Evolutionary conservation across 1,284 basidiomycete genomes (phyloP), one percentile per base, ranked within the genome.

Genomic region (Heterobasidion parviporum): DNA sequence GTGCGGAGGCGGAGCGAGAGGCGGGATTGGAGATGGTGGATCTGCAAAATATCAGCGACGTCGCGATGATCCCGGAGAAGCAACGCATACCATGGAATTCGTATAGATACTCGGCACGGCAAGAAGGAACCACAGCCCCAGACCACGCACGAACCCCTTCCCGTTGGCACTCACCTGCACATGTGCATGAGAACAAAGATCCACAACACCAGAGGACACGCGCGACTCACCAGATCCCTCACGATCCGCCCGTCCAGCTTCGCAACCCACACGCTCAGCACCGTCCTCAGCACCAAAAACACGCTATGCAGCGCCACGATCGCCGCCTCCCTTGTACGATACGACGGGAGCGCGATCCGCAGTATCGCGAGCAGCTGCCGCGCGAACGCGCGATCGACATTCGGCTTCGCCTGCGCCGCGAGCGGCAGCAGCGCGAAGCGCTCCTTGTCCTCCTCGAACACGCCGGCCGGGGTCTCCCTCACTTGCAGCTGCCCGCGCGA

Each of bases 41-140:
- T 91, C 92, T 92, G 59, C n/a, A 2, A 43, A 20, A 38, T 8
- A 8, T 20, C 12, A 38, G 10, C 16, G 33, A 3, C 5, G 8
- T 38, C 1, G 38, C 10, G 38, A 8, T 7, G 6, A 7, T 8
- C 0, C 38, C 6, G 6, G 8, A 10, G 6, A n/a, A n/a, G n/a
- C n/a, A n/a, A n/a, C n/a, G n/a, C 75, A 36, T 50, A 89, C 89
- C 92, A 98, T 95, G 1, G 92, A 87, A 68, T 99, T 98, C 0
- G 95, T 98, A 67, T 95, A 96, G 16, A 93, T 95, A 65, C 91
- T 94, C 0, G 96, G 95, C 32, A 98, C 78, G 0, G 94, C 92
- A 7, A 99, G 79, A 6, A 85, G 73, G 66, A 96, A 97, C 95
- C 95, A 98, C 57, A 93, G 76, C 0, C 79, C 89, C 0, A 98